Conservation (phyloP, 2,329 filamentous ascomycete species). For the Beauveria rudraprayagi region DNA sequence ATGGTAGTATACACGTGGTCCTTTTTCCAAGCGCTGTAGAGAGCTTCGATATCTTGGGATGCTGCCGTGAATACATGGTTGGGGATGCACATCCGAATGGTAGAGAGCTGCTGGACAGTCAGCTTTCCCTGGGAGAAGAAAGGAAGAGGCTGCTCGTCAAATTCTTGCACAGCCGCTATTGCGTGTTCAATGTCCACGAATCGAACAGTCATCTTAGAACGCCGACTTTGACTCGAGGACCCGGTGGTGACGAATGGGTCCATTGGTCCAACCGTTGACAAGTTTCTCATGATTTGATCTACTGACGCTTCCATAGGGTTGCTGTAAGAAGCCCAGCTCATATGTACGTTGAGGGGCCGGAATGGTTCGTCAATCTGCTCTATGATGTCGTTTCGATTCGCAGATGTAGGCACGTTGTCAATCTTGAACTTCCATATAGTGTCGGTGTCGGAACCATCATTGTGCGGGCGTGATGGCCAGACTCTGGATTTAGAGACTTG, state of each 20-base stretch:
- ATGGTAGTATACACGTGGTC: background rate
- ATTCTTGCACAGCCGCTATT: background rate
- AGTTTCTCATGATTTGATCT: background rate
- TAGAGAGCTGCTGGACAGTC: conserved; percentile 3
- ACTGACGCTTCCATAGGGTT: background rate
- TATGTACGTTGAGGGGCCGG: background rate
- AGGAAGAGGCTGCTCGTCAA: background rate
- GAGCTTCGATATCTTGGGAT: conserved; percentile 3
- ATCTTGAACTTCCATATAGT: background rate
- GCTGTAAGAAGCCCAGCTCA: background rate
- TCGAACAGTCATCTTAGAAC: conserved; percentile 1
- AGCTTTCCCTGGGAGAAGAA: conserved; percentile 1
- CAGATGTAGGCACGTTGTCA: background rate
- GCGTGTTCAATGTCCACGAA: background rate
- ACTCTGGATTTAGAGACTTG: background rate
- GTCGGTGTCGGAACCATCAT: background rate
- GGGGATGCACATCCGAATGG: background rate
- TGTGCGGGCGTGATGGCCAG: background rate
- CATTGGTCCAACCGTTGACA: conserved; percentile 2
- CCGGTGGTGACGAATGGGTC: background rate
- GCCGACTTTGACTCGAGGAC: background rate
- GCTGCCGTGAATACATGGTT: background rate
- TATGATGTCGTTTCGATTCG: background rate
- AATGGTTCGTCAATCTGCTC: background rate
- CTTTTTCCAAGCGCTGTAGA: background rate